A percentile compares a stretch with the other conserved stretches of the same genome.
Evolutionary conservation across 164 flowering plant genomes (phyloP).

Genomic region (Sextonia rubra): DNA sequence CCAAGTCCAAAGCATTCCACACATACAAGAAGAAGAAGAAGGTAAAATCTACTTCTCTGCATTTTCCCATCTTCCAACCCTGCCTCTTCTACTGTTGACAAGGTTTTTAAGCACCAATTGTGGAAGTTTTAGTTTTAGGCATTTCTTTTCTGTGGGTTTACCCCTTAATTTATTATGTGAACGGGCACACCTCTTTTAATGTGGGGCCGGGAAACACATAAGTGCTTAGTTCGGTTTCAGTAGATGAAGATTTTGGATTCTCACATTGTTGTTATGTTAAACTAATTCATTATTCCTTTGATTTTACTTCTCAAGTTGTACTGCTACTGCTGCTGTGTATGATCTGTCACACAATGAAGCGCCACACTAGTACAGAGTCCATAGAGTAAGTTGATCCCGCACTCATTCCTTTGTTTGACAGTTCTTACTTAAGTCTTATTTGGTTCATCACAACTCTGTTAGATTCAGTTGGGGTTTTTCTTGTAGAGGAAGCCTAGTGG

Average conservation of each 20-base stretch:
- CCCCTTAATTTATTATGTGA: no score
- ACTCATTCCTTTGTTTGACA: background rate
- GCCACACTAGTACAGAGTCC: background rate
- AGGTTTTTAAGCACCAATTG: no score
- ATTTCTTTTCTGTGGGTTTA: no score
- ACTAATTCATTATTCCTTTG: background rate
- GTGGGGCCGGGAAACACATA: no score
- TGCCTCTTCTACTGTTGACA: background rate
- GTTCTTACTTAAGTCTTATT: background rate
- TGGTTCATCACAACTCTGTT: background rate
- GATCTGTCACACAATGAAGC: background rate
- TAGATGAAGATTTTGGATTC: no score
- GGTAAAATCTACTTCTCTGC: constrained; percentile 1
- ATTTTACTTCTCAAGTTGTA: background rate
- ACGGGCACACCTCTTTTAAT: no score
- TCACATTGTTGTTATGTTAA: background rate
- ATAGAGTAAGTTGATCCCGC: no score
- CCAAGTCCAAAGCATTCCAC: background rate
- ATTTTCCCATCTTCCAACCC: background rate
- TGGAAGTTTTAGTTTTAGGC: no score
- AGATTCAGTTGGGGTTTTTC: background rate
- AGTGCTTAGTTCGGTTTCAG: no score
- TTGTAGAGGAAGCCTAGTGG: constrained; percentile 38
- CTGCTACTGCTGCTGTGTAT: background rate
- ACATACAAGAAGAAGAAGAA: background rate